Base-by-base conservation (phyloP, 2,329 filamentous ascomycete species). In the Claviceps maximensis region DNA sequence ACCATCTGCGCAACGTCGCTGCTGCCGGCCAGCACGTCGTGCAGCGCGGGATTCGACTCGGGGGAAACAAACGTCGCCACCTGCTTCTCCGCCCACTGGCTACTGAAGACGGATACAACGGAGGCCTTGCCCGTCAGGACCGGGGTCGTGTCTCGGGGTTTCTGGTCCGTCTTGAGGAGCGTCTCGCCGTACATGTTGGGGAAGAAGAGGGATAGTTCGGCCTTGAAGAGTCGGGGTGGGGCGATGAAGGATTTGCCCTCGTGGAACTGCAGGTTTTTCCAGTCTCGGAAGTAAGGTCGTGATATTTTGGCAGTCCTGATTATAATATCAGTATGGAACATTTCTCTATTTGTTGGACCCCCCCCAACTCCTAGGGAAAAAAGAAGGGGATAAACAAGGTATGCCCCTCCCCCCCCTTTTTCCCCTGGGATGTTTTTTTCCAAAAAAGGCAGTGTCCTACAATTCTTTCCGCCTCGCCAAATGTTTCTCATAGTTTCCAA, bases 271-370 rank as follows among this genome's bases (percentile, higher is more conserved):
- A 96, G 79, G 70, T 94, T 93, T 55, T 80, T 81, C 86, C 89
- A 96, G 75, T 98, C 91, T 67, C 89, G 86, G 73, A 95, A 98
- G 70, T 98, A 98, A 2, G 91, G 90, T 54, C 87, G 87, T 21
- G 84, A 75, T 63, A 94, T 84, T 66, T 89, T 82, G 59, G 80
- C 77, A 46, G 87, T 87, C 52, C 84, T 88, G 25, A n/a, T n/a
- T n/a, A n/a, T n/a, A n/a, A n/a, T n/a, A n/a, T n/a, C n/a, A n/a
- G n/a, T n/a, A n/a, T n/a, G n/a, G n/a, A n/a, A n/a, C n/a, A n/a
- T n/a, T n/a, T n/a, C n/a, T n/a, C n/a, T n/a, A n/a, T n/a, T n/a
- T n/a, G n/a, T n/a, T n/a, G n/a, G n/a, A n/a, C n/a, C n/a, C n/a
- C n/a, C n/a, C n/a, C n/a, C n/a, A n/a, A n/a, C n/a, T n/a, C n/a